Conservation (phyloP, 257 asterid genomes). For the Nicotiana tabacum region DNA sequence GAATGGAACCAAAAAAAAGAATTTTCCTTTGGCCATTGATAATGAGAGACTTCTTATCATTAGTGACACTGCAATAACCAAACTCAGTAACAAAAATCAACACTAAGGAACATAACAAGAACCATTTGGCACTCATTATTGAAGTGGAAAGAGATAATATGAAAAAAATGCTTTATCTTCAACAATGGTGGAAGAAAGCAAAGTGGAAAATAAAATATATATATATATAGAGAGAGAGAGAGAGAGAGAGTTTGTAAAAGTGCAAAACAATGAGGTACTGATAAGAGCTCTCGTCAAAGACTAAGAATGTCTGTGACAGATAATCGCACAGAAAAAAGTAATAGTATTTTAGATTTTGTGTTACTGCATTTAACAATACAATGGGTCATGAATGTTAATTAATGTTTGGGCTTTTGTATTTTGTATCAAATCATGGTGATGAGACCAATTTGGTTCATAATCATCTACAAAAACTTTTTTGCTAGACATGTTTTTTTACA, state of each 20-base stretch:
- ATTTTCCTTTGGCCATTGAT: slow-evolving; percentile 80
- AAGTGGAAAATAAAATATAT: not conserved
- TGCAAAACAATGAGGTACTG: slow-evolving; percentile 4
- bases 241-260: not conserved
- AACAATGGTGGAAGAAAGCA: slow-evolving; percentile 1
- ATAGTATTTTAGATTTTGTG: slow-evolving; percentile 1
- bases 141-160: slow-evolving; percentile 9
- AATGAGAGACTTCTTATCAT: slow-evolving; percentile 65
- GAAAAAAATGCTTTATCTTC: slow-evolving; percentile 8
- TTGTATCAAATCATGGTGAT: not conserved
- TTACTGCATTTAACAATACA: not conserved
- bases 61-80: slow-evolving; percentile 58
- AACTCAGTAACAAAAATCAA: slow-evolving; percentile 21
- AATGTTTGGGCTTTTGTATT: not conserved
- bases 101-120: slow-evolving; percentile 30
- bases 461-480: too few species aligned
- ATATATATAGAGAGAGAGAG: not conserved
- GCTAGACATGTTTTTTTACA: too few species aligned
- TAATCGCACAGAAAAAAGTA: not conserved
- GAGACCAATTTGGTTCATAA: too few species aligned
- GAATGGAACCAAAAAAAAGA: slow-evolving; percentile 86
- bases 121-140: slow-evolving; percentile 42
- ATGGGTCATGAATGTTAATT: not conserved
- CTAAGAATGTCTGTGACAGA: slow-evolving; percentile 4
- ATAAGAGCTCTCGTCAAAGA: not conserved